Evolutionary conservation across 164 flowering plant species (phyloP).

Genomic region (Sextonia rubra): DNA sequence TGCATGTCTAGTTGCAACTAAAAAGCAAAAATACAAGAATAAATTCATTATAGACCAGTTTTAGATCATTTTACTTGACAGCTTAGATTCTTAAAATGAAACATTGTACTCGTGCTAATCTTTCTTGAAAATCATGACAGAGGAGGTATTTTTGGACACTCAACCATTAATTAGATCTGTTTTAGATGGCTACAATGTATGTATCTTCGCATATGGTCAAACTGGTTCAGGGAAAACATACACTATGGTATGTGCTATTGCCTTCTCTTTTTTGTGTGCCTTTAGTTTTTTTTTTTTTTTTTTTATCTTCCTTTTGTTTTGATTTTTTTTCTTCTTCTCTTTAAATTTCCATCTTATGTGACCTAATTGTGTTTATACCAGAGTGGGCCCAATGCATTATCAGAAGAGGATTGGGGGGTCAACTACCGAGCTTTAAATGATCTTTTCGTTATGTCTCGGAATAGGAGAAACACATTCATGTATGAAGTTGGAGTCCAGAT

Average conservation of each 20-base stretch:
- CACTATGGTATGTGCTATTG: constrained; percentile 58
- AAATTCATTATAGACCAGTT: too few species aligned
- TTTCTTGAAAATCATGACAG: constrained; percentile 32
- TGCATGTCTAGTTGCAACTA: too few species aligned
- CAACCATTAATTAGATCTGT: constrained; percentile 86
- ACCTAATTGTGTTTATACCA: constrained; percentile 16
- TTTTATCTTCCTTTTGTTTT: background rate
- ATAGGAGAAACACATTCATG: constrained; percentile 47
- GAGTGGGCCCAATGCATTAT: constrained; percentile 70
- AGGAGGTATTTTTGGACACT: constrained; percentile 86
- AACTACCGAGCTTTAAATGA: constrained; percentile 83
- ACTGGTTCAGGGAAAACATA: constrained; percentile 97
- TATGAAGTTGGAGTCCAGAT: constrained; percentile 86
- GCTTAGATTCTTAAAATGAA: too few species aligned
- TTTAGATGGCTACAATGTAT: constrained; percentile 93
- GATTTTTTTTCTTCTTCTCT: background rate
- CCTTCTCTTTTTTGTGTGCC: background rate
- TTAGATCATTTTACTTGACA: too few species aligned
- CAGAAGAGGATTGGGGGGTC: constrained; percentile 68
- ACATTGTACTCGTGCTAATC: constrained; percentile 1
- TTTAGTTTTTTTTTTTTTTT: background rate
- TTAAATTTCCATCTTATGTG: background rate
- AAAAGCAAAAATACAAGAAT: too few species aligned
- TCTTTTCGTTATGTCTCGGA: constrained; percentile 63
- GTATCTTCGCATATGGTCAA: constrained; percentile 98